Conservation (phyloP, 2,329 filamentous ascomycete genomes). For the Paecilomyces formosus region DNA sequence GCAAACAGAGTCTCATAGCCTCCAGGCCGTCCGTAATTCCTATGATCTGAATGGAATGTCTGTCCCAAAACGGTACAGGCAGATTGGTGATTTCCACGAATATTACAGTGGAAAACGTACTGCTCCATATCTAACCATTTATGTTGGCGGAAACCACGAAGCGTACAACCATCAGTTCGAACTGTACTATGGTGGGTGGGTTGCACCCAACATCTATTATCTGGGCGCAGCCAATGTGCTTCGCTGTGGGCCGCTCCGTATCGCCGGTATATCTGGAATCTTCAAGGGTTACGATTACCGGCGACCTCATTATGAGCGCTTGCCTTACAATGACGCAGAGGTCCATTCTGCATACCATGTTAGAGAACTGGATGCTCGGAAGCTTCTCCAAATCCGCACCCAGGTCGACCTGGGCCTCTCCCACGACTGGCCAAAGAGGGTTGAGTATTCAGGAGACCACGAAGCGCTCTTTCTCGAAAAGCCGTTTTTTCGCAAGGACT, state of each 20-base stretch:
- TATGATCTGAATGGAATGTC: conserved; percentile 83
- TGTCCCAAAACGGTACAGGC: conserved; percentile 79
- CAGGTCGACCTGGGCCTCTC: conserved; percentile 88
- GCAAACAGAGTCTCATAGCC: not conserved
- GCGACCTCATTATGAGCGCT: conserved; percentile 72
- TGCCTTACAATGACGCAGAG: conserved; percentile 75
- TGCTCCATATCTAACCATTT: conserved; percentile 85
- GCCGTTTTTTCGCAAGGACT: conserved; percentile 67
- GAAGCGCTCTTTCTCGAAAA: conserved; percentile 65
- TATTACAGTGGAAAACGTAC: conserved; percentile 76
- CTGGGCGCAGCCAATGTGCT: conserved; percentile 87
- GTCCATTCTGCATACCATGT: conserved; percentile 82
- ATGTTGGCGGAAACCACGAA: conserved; percentile 93
- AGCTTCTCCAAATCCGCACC: conserved; percentile 73
- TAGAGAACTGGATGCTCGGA: conserved; percentile 82
- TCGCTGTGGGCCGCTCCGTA: conserved; percentile 73
- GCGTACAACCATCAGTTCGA: conserved; percentile 86
- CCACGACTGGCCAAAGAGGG: conserved; percentile 86
- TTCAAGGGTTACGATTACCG: conserved; percentile 89
- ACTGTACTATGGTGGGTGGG: conserved; percentile 95
- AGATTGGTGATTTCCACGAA: conserved; percentile 84
- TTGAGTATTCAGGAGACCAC: conserved; percentile 71
- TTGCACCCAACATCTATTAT: conserved; percentile 94
- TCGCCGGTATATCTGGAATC: conserved; percentile 86
- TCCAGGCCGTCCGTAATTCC: conserved; percentile 75